These are phyloP conservation scores for Madurella mycetomatis DNA, from an alignment of 2,329 filamentous ascomycete genomes.

Conservation along the genomic window DNA sequence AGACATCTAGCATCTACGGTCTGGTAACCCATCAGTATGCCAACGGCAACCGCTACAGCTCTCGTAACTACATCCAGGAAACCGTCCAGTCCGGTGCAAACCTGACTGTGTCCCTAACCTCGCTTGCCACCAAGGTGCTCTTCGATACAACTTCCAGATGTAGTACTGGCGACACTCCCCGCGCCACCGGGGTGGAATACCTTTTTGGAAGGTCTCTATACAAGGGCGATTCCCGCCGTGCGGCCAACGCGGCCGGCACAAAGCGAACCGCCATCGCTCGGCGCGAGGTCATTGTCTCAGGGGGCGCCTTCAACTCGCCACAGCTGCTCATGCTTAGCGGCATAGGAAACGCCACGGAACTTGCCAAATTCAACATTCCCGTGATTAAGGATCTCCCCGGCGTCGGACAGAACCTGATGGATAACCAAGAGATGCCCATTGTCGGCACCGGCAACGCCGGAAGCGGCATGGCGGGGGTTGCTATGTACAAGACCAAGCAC, in stretches of 20 bases:
- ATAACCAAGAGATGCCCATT: constrained; percentile 40
- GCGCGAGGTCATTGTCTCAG: constrained; percentile 47
- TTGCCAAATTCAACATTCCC: constrained; percentile 42
- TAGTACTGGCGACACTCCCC: background rate
- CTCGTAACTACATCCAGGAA: constrained; percentile 25
- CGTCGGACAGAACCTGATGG: constrained; percentile 48
- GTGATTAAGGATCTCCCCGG: constrained; percentile 43
- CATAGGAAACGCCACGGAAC: constrained; percentile 40
- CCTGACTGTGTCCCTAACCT: constrained; percentile 27
- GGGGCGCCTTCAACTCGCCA: constrained; percentile 47
- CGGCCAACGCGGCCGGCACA: constrained; percentile 30
- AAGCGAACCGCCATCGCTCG: constrained; percentile 26
- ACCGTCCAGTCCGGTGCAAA: constrained; percentile 22
- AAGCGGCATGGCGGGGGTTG: constrained; percentile 20
- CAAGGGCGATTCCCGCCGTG: constrained; percentile 31
- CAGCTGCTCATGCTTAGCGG: constrained; percentile 50
- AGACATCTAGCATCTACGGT: constrained; percentile 28
- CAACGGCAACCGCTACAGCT: constrained; percentile 18
- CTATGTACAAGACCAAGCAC: constrained; percentile 30
- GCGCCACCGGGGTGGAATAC: constrained; percentile 33
- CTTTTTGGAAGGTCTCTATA: constrained; percentile 33
- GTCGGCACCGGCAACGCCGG: constrained; percentile 26
- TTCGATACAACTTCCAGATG: constrained; percentile 29
- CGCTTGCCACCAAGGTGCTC: constrained; percentile 35
- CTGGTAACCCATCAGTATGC: constrained; percentile 20